Base-by-base conservation (phyloP, 2,329 filamentous ascomycete genomes). In the Colletotrichum liaoningense region DNA sequence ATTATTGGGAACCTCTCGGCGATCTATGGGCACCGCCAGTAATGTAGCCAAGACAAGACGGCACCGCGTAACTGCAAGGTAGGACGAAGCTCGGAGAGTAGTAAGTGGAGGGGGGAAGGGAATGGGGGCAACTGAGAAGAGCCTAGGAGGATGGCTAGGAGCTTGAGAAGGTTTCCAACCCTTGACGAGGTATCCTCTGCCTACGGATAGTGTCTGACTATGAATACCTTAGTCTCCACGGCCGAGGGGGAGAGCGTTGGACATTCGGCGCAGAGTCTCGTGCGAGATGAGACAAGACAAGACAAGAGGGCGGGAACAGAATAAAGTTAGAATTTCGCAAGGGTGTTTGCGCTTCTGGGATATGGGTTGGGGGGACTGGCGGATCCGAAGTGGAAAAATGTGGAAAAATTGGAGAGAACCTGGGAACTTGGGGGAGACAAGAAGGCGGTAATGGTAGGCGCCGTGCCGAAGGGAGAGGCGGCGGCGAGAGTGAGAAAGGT, bases 251-350 rank as follows among this genome's bases (percentile, higher is more conserved):
- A 30, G 26, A 42, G 52, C 19, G 58, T 30, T 38, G 30, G 49
- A 42, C 38, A 30, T 63, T 52, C 58, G 65, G 52, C 26, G 58
- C 68, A 38, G 22, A 42, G 56, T 63, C 64, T 72, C 56, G 64
- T 63, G 54, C 28, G 42, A 72, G 24, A 63, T 69, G 69, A 72
- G 38, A 42, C 38, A 42, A 42, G 38, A 42, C 38, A 42, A 42
- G 65, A 72, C 69, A 72, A 42, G 49, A 58, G 26, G 33, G 52
- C 65, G 52, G 65, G 26, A 49, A 26, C 42, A 42, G 46, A 63
- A 57, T 65, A 70, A 49, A 73, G 66, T 73, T 73, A 56, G 55
- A 42, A 62, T 65, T 62, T 62, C 59, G 33, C 54, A 63, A 70
- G 70, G 66, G 54, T 24, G 46, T 52, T 46, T 70, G 33, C 16